A percentile compares a stretch with the other conserved stretches of the same genome.
Conservation (phyloP, 208 protist genomes). For the Tritrichomonas foetus region DNA sequence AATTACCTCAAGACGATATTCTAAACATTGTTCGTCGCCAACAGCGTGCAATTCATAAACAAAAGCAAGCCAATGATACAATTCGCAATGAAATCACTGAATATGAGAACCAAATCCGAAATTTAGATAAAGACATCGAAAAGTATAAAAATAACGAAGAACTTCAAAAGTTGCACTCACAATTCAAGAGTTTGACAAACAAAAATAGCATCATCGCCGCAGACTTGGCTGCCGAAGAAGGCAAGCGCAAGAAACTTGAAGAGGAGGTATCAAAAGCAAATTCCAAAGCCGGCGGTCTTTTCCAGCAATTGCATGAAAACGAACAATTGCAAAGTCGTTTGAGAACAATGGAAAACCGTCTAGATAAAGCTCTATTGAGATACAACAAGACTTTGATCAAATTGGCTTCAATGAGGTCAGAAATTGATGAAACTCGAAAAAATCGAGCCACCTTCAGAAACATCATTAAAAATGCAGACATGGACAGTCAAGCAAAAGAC, state of each 20-base stretch:
- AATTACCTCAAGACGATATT: slow-evolving; percentile 35
- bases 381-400: slow-evolving; percentile 2
- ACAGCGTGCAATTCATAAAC: slow-evolving; percentile 27
- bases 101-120: background rate
- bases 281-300: background rate
- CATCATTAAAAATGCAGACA: background rate
- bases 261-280: background rate
- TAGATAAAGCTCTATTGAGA: background rate
- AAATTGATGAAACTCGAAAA: background rate
- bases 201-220: background rate
- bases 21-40: background rate
- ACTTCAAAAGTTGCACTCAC: background rate
- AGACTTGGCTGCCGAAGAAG: background rate
- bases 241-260: background rate
- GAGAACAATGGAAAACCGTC: slow-evolving; percentile 19
- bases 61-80: slow-evolving; percentile 37
- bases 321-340: background rate
- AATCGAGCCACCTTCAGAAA: background rate
- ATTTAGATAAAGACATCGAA: background rate
- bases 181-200: background rate
- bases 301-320: background rate
- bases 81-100: background rate
- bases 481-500: background rate
- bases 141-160: slow-evolving; percentile 7
- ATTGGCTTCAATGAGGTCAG: background rate